These are phyloP conservation scores for Anastatica hierochuntica DNA, from an alignment of 345 rosid species.

Conservation along the genomic window DNA sequence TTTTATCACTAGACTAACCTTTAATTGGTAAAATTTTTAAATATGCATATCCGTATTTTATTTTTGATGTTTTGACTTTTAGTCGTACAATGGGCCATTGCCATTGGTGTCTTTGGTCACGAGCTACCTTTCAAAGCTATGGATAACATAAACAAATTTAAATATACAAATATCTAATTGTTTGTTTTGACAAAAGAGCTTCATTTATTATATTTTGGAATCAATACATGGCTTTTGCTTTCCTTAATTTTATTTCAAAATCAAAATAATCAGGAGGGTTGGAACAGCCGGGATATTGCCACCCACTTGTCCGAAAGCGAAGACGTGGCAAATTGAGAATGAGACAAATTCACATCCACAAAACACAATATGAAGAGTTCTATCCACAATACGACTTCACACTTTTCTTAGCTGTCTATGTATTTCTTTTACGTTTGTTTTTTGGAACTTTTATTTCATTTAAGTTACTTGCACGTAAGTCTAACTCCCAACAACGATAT, in stretches of 20 bases:
- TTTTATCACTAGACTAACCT: no score
- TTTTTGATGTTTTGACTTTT: no score
- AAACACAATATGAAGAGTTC: neutral
- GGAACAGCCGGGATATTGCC: slow-evolving; percentile 9
- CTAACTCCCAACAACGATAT: neutral
- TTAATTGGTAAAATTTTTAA: no score
- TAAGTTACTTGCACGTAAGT: slow-evolving; percentile 16
- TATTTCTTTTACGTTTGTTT: slow-evolving; percentile 9
- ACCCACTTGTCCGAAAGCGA: slow-evolving; percentile 1
- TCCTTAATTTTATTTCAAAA: neutral
- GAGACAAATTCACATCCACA: slow-evolving; percentile 20
- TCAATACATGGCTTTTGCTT: no score
- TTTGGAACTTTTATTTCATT: slow-evolving; percentile 6
- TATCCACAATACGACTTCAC: slow-evolving; percentile 4
- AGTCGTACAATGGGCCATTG: no score
- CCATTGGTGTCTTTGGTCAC: no score
- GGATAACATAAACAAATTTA: no score
- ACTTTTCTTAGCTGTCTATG: slow-evolving; percentile 18
- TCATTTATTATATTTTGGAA: no score
- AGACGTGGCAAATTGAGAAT: slow-evolving; percentile 1
- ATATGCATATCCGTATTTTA: no score
- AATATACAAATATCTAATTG: no score
- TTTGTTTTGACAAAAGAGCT: no score
- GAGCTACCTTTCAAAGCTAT: no score
- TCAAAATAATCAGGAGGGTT: slow-evolving; percentile 11